Evolutionary conservation across 2,329 filamentous ascomycete species (phyloP), one percentile per base, ranked within the genome.

Genomic region (Fusarium verrucosum): DNA sequence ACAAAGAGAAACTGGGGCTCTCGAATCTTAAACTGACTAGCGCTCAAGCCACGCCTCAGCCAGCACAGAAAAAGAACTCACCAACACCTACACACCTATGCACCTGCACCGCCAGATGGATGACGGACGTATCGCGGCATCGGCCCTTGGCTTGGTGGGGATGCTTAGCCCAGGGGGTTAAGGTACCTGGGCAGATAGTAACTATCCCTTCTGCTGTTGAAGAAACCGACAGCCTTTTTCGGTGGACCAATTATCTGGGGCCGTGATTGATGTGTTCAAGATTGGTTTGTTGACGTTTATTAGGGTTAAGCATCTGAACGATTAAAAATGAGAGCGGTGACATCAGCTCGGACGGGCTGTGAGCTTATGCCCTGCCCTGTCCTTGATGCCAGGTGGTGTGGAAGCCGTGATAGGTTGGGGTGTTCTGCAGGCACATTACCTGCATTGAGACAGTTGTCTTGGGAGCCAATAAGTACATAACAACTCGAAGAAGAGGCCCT

Each of bases 201-300:
- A n/a, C n/a, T n/a, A n/a, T n/a, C n/a, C n/a, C n/a, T n/a, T n/a
- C n/a, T n/a, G n/a, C n/a, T n/a, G n/a, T n/a, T n/a, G n/a, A n/a
- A n/a, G n/a, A n/a, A n/a, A n/a, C n/a, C n/a, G 36, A 22, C 32
- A 49, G 26, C 38, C 43, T 19, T 41, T 26, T 41, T 47, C 40
- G 46, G 42, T 62, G 45, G 59, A n/a, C 42, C 45, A 37, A 50
- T 58, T 26, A 41, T 51, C 46, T 33, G 58, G 49, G 28, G 30
- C 19, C 59, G 52, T 50, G 58, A 53, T 47, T 63, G 40, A 20
- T 41, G 43, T 62, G 58, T 41, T 50, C 54, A 35, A 55, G 42
- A 14, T 46, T 51, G 23, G 55, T 51, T 61, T 65, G 50, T 62
- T 62, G 49, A 65, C 66, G 50, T 65, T 66, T 62, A 62, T 50